Percentiles rank a stretch among this genome's conserved stretches.
phyloP scores from a whole-genome alignment of 805 yeast genomes.

The Lipomyces anomalus region DNA sequence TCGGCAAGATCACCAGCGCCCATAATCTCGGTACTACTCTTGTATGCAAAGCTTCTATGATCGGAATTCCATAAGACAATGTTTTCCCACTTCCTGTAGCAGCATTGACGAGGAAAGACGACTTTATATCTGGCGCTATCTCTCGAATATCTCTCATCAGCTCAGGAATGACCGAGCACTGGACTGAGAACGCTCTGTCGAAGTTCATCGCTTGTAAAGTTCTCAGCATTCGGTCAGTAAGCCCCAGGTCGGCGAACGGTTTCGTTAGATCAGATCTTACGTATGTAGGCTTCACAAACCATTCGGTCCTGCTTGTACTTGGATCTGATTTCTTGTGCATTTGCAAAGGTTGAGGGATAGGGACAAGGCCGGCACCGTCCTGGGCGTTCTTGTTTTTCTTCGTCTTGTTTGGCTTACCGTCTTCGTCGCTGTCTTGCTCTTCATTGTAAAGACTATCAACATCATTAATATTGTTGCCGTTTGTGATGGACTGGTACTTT shows the following conservation, averaged over 20 bases:
- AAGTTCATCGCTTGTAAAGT: conserved; percentile 48
- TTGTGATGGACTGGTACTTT: conserved; percentile 41
- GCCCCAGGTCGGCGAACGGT: conserved; percentile 46
- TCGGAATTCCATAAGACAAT: conserved; percentile 78
- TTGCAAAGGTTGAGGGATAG: conserved; percentile 79
- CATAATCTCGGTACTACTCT: conserved; percentile 68
- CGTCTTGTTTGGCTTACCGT: conserved; percentile 23
- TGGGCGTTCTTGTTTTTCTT: conserved; percentile 24
- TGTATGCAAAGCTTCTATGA: conserved; percentile 57
- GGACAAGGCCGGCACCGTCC: conserved; percentile 42
- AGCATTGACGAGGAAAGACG: conserved; percentile 80
- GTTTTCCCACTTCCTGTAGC: conserved; percentile 97
- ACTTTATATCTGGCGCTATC: conserved; percentile 34
- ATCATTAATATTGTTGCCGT: conserved; percentile 16
- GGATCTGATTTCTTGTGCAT: conserved; percentile 42
- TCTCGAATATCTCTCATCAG: conserved; percentile 40
- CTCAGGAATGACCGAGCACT: conserved; percentile 57
- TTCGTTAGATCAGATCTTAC: conserved; percentile 43
- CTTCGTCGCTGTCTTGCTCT: conserved; percentile 17
- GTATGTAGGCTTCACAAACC: conserved; percentile 64
- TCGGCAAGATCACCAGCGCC: conserved; percentile 80
- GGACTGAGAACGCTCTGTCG: conserved; percentile 68
- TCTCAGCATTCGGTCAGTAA: conserved; percentile 40
- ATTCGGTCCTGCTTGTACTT: conserved; percentile 40
- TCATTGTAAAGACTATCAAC: conserved; percentile 17